Base-by-base conservation (phyloP, 2,329 filamentous ascomycete genomes). In the Scedosporium boydii region DNA sequence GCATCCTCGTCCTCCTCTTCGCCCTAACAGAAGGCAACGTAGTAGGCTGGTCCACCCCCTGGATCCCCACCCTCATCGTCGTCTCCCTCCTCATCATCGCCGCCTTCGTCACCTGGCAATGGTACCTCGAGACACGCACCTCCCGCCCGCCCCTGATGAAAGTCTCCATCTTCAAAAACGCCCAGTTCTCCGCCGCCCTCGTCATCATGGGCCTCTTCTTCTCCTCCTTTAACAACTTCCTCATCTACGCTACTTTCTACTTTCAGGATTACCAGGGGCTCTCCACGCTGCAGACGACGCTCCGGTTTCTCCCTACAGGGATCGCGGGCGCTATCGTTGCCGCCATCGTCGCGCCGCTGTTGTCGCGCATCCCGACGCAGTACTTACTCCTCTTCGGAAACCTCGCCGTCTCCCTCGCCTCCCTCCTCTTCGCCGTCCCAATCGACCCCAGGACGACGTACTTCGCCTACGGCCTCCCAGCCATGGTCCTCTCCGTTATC, bases 21-120 rank as follows among this genome's bases (percentile, higher is more conserved):
- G 83, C 86, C 0, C 75, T 90, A 29, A 88, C 87, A 0, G 82
- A 90, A 69, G 87, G 87, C 21, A 89, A 88, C 66, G 83, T 87
- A 0, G 82, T 86, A 1, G 87, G 87, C 4, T 91, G 87, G 87
- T 70, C 73, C 6, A 83, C 81, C 0, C 79, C 86, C 0, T 89
- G 85, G 81, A 78, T 89, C 4, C 79, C 83, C 0, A 75, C 78
- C 1, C 72, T 88, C 16, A 82, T 89, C 42, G 82, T 84, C 2
- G 72, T 86, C 3, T 81, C 86, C 0, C 16, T 87, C 9, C 64
- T 86, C 4, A 74, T 88, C 14, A 74, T 89, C 3, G 75, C 72
- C 3, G 71, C 76, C 1, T 88, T 89, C 67, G 78, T 82, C 29
- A 72, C 78, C 57, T 89, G 86, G 85, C 86, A 89, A 69, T 75